Conservation (phyloP, 2,329 filamentous ascomycete genomes). For the Lachnellula subtilissima region DNA sequence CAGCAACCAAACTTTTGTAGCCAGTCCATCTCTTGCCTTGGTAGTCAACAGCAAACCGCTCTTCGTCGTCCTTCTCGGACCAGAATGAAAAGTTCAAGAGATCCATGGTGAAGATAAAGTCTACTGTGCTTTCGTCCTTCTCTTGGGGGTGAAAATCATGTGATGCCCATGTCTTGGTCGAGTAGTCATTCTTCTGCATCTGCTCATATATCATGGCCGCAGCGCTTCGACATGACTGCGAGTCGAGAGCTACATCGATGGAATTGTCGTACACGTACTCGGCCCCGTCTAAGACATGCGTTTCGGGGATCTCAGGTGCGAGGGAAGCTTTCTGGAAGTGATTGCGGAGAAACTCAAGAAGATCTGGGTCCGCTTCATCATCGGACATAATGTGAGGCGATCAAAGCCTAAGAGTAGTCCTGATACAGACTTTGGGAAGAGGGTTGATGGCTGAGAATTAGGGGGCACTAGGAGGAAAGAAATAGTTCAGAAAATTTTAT, state of each 20-base stretch:
- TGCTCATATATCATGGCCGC: constrained; percentile 72
- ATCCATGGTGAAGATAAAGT: constrained; percentile 98
- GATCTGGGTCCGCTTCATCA: constrained; percentile 83
- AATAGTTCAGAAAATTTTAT: neutral
- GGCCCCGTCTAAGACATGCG: constrained; percentile 74
- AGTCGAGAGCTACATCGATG: constrained; percentile 86
- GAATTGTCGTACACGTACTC: constrained; percentile 88
- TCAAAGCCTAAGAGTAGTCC: neutral
- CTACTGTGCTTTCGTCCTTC: constrained; percentile 73
- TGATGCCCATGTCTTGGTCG: constrained; percentile 77
- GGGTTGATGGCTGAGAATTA: neutral
- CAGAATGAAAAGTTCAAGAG: constrained; percentile 96
- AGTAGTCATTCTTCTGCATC: constrained; percentile 82
- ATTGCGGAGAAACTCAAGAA: constrained; percentile 79
- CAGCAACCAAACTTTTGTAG: constrained; percentile 90
- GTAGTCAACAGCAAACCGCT: constrained; percentile 81
- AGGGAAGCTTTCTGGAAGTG: constrained; percentile 60
- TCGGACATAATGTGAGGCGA: constrained; percentile 64
- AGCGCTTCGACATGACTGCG: constrained; percentile 74
- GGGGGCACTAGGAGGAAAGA: neutral
- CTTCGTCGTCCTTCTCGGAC: constrained; percentile 62
- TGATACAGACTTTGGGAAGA: neutral
- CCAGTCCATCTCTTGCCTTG: constrained; percentile 80
- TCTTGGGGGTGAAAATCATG: constrained; percentile 85
- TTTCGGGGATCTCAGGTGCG: constrained; percentile 60